Base-by-base conservation (phyloP, 2,329 filamentous ascomycete species). In the Lachnellula arida region DNA sequence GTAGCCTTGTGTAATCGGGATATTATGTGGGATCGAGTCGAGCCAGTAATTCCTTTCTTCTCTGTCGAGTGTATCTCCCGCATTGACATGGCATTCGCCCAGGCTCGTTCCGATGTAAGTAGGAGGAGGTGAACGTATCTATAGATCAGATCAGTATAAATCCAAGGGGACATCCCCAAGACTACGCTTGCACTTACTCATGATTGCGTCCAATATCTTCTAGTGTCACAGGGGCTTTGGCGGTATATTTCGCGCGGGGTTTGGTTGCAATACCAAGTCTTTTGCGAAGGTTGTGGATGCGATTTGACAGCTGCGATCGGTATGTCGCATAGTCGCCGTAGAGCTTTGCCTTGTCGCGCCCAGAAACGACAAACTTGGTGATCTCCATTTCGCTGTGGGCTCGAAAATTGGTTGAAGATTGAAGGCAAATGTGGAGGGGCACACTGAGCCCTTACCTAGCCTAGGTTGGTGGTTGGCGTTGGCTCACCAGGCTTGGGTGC, bases 61-160 rank as follows among this genome's bases (percentile, higher is more conserved):
- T 94, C 90, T 65, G 88, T 81, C 40, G 89, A 83, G 70, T 95
- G 90, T 19, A 84, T 78, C 4, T 90, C 82, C 74, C 96, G 97
- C 81, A 97, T 91, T 70, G 88, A 85, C 91, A 97, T 95, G 56
- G 92, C 93, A 72, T 96, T 87, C 39, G 94, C 93, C 90, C 91
- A 97, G 51, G 92, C 90, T 61, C 94, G 84, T 76, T 99, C 94
- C 58, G 92, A 86, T 40, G 85, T 89, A 67, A 97, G 84, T 55
- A 99, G 80, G 34, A 93, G 78, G n/a, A 97, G 78, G 63, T 88
- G 80, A 49, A 86, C 82, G 73, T 86, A 89, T 72, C 90, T 95
- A 34, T 6, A 44, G 46, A 43, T 51, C 4, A 14, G 1, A 34
- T 68, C 54, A 66, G 59, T 12, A 46, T 34, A 23, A 43, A 51